phyloP scores from a whole-genome alignment of 176 grass and related monocot genomes.

The Juncus effusus region DNA sequence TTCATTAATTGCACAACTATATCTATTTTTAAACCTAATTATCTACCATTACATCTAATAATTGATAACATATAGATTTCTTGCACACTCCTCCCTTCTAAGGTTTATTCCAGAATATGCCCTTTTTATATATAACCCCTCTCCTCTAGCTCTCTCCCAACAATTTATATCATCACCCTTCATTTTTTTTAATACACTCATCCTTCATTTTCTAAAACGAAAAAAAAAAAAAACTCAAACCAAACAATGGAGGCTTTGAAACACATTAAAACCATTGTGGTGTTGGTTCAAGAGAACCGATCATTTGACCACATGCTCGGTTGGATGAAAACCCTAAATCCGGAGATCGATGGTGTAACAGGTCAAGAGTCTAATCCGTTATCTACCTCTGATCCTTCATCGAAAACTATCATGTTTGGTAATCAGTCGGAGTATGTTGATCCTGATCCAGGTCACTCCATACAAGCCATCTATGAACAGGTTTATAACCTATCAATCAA shows the following conservation, averaged over 20 bases:
- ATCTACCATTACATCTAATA: neutral
- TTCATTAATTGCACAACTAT: no score
- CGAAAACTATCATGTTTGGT: slow-evolving; percentile 33
- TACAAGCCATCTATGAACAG: slow-evolving; percentile 82
- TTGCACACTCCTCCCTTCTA: slow-evolving; percentile 6
- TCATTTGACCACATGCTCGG: slow-evolving; percentile 83
- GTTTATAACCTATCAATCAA: slow-evolving; percentile 7
- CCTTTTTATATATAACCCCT: neutral
- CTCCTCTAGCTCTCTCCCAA: neutral
- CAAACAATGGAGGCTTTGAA: no score
- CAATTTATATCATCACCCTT: neutral
- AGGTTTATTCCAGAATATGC: slow-evolving; percentile 15
- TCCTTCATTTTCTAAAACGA: no score
- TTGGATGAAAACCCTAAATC: slow-evolving; percentile 60
- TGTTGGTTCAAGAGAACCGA: slow-evolving; percentile 66
- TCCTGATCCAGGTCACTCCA: slow-evolving; percentile 73
- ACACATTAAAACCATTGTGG: slow-evolving; percentile 66
- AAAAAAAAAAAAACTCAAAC: no score
- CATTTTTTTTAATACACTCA: neutral
- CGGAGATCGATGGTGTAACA: slow-evolving; percentile 51
- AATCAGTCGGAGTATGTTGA: slow-evolving; percentile 54
- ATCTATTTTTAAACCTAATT: neutral
- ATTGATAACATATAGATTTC: neutral
- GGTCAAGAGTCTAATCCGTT: slow-evolving; percentile 42
- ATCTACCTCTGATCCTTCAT: slow-evolving; percentile 29